Evolutionary conservation across 345 rosid genomes (phyloP).

Genomic region (Camelina laxa): DNA sequence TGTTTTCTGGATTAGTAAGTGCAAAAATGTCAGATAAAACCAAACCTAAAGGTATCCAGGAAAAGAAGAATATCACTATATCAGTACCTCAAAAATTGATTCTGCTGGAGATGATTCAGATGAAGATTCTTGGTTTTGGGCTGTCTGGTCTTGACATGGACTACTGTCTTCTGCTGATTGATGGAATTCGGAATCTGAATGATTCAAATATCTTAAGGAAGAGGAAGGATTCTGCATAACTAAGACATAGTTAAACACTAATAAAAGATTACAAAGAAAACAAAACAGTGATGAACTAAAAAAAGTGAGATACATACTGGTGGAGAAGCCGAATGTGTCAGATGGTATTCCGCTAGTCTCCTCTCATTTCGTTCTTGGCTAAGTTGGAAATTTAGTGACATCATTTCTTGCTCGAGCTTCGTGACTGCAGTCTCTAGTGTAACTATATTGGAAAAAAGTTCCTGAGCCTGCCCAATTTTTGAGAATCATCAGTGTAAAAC

Average conservation of each 20-base stretch:
- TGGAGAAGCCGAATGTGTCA: slow-evolving; percentile 62
- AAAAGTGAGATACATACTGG: slow-evolving; percentile 47
- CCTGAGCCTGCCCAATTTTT: slow-evolving; percentile 62
- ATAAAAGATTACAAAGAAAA: background rate
- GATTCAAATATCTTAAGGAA: slow-evolving; percentile 48
- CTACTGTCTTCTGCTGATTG: slow-evolving; percentile 46
- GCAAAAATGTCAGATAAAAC: slow-evolving; percentile 21
- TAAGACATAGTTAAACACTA: slow-evolving; percentile 41
- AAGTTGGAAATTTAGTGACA: slow-evolving; percentile 85
- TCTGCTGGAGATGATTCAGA: slow-evolving; percentile 51
- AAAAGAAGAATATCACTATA: slow-evolving; percentile 29
- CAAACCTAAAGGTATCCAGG: slow-evolving; percentile 4
- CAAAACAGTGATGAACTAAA: background rate
- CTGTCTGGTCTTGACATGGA: slow-evolving; percentile 41
- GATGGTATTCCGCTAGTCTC: slow-evolving; percentile 76
- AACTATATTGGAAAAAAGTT: slow-evolving; percentile 66
- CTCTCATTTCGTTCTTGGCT: slow-evolving; percentile 94
- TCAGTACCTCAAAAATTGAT: slow-evolving; percentile 53
- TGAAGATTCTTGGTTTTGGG: slow-evolving; percentile 48
- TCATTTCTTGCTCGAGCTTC: slow-evolving; percentile 80
- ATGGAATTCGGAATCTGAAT: slow-evolving; percentile 48
- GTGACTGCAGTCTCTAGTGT: slow-evolving; percentile 70
- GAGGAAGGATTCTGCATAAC: slow-evolving; percentile 52
- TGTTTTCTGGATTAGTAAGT: slow-evolving; percentile 49
- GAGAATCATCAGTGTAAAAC: slow-evolving; percentile 32